A percentile compares a stretch with the other conserved stretches of the same genome.
Conservation (phyloP, 192 early-diverging fungal species). For the Entophlyctis helioformis region DNA sequence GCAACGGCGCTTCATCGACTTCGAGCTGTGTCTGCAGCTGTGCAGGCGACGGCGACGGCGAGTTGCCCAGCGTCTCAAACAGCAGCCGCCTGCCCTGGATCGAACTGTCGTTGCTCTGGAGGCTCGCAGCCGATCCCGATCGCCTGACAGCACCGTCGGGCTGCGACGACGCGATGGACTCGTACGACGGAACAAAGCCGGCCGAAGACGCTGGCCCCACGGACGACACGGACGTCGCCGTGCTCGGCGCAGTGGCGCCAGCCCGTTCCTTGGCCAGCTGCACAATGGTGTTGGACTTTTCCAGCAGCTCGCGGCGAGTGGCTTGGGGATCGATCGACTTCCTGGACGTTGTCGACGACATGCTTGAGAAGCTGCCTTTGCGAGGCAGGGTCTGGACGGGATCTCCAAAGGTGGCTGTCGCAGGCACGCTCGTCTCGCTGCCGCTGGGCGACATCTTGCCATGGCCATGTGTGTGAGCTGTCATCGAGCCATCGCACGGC, state of each 20-base stretch:
- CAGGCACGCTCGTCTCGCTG: background rate
- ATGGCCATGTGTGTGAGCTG: background rate
- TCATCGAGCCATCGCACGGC: background rate
- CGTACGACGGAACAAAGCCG: no score
- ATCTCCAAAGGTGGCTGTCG: background rate
- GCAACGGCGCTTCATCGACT: no score
- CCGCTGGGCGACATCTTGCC: background rate
- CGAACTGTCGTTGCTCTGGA: no score
- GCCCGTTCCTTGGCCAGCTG: slow-evolving; percentile 4
- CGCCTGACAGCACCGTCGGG: no score
- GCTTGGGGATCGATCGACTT: slow-evolving; percentile 2
- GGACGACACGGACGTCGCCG: no score
- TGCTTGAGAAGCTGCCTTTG: background rate
- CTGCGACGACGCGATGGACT: no score
- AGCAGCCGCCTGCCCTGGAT: no score
- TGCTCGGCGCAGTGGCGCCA: background rate
- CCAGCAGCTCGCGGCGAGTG: slow-evolving; percentile 7
- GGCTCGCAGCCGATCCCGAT: no score
- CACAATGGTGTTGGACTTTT: slow-evolving; percentile 7
- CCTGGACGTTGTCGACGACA: slow-evolving; percentile 2
- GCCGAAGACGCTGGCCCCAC: no score
- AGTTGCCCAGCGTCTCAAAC: no score
- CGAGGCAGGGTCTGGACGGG: background rate
- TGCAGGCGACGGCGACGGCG: no score
- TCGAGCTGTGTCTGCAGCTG: no score